Base-by-base conservation (phyloP, 2,329 filamentous ascomycete genomes). In the Stachybotrys chartarum region DNA sequence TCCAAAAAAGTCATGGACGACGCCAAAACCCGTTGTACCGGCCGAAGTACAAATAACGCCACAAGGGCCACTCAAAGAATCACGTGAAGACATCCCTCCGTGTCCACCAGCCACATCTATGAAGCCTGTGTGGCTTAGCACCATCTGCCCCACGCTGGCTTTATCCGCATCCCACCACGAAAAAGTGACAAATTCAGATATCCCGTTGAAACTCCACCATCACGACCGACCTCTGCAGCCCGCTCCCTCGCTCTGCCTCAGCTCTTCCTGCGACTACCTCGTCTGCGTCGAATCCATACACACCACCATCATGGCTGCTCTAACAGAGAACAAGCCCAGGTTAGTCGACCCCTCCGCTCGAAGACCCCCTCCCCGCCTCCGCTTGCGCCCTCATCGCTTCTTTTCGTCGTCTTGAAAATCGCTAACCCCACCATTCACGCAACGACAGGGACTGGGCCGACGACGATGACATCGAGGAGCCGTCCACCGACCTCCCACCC, bases 391-490 rank as follows among this genome's bases (percentile, higher is more conserved):
- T 24, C 45, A 17, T n/a, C 4, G 55, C 59, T 50, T 44, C 24
- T 24, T 24, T 24, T 24, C 55, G 52, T 48, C 59, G 30, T 50
- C 52, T 14, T 14, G 14, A 42, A 42, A 59, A 24, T 66, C 58
- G 63, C 68, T 73, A 66, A 73, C 71, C 68, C 69, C 71, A 70
- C 68, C 64, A 69, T 64, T 52, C 61, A 63, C 45, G n/a, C 45
- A n/a, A 17, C 39, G 3, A 24, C 45, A 47, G 45, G 18, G 92
- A 97, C 82, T 97, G 93, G 93, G 93, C 94, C 72, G 94, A 97
- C 78, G 90, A 94, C 72, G 91, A 96, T 72, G 90, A 93, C 69
- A 87, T 91, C 76, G 88, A 94, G 75, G 84, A 88, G 78, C 78
- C 83, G 64, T 68, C 72, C 64, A 73, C 75, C 62, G 81, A 84